Evolutionary conservation across 495 filamentous ascomycete species (phyloP), one percentile per base, ranked within the genome.

Genomic region (Hypomontagnella submonticulosa): DNA sequence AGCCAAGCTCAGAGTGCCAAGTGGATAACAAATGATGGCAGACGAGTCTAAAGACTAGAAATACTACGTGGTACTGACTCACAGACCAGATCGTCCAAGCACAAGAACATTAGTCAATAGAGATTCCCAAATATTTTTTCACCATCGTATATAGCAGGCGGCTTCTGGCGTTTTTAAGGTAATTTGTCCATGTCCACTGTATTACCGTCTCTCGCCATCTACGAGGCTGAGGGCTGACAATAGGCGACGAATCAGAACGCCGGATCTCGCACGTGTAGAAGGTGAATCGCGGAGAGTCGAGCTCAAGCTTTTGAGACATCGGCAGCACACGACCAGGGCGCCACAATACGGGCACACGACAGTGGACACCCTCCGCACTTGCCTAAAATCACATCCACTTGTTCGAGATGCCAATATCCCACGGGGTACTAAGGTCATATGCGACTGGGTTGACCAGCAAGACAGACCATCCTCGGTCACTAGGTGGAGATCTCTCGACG

Each of bases 181-280:
- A 50, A n/a, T 59, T 51, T 42, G 10, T 18, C 42, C 12, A 18
- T 12, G 44, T 47, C 55, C 23, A 46, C 34, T 33, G 36, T 30
- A 49, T 55, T 44, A n/a, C n/a, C n/a, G n/a, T n/a, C n/a, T n/a
- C n/a, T n/a, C n/a, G 1, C 36, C 42, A n/a, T 42, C 19, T 15
- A 34, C 61, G n/a, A 69, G 66, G 66, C 66, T 69, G 66, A 56
- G 54, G 18, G 60, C 66, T 69, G 66, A 63, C 36, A 13, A 44
- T 63, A 63, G 60, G 60, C 66, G 56, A 60, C 71, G 71, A 73
- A 73, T 73, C 71, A 71, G 50, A 63, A 19, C 49, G 56, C 53
- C 3, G 36, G 55, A 69, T 71, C 50, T 33, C 63, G 65, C 71
- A 73, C 71, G 71, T 73, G 71, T 71, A 61, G 44, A 44, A 34